Conservation (phyloP, 345 rosid genomes). For the Gynandropsis gynandra region DNA sequence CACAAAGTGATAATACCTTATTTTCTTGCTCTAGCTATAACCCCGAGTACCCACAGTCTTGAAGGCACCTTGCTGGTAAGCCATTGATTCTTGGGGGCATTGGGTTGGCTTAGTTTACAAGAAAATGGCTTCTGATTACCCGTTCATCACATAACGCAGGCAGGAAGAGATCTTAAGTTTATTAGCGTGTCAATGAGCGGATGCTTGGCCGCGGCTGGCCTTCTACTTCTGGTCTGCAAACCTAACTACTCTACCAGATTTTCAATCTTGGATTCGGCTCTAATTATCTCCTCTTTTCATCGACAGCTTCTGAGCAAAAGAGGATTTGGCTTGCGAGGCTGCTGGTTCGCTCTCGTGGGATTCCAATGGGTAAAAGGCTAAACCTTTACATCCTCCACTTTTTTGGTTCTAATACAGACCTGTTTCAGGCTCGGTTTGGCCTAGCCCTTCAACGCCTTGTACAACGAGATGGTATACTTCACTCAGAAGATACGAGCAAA, state of each 20-base stretch:
- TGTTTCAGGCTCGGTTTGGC: background rate
- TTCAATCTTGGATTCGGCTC: constrained; percentile 3
- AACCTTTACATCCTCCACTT: constrained; percentile 6
- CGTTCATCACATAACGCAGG: constrained; percentile 37
- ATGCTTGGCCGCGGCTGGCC: constrained; percentile 51
- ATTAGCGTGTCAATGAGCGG: constrained; percentile 61
- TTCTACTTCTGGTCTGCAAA: constrained; percentile 51
- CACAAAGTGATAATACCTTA: constrained; percentile 66
- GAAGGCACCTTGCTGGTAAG: constrained; percentile 86
- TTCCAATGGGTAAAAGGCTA: constrained; percentile 66
- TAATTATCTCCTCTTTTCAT: constrained; percentile 3
- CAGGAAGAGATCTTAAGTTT: constrained; percentile 73
- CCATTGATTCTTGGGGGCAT: too few relatives aligned
- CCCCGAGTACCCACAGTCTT: constrained; percentile 66
- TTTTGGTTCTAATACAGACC: constrained; percentile 9
- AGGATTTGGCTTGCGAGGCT: constrained; percentile 63
- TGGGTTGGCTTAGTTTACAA: too few relatives aligned
- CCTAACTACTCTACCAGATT: background rate
- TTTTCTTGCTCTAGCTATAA: constrained; percentile 54
- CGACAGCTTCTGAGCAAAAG: constrained; percentile 44
- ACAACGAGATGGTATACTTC: constrained; percentile 26
- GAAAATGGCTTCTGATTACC: background rate
- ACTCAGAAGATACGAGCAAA: constrained; percentile 38
- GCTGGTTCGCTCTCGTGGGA: constrained; percentile 61
- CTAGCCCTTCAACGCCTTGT: too few relatives aligned